Evolutionary conservation across 495 filamentous ascomycete genomes (phyloP), one percentile per base, ranked within the genome.

Genomic region (Astrothelium subdiscretum): DNA sequence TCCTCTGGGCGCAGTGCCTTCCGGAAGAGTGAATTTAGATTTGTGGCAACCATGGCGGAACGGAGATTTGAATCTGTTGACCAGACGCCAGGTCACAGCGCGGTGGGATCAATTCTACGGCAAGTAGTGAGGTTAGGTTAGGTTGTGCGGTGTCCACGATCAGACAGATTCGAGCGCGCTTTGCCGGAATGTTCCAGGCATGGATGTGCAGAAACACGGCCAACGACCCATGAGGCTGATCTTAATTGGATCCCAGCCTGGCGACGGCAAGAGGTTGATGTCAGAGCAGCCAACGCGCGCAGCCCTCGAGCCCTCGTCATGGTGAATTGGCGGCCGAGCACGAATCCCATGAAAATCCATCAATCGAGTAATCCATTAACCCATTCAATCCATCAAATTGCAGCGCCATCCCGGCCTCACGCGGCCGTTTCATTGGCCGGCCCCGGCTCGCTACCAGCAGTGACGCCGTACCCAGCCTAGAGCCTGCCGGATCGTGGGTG

Each of bases 61-160:
- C 48, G 48, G 48, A 54, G 48, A 54, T 54, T 54, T 54, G 48
- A 54, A 54, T 54, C 48, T 54, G 48, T 54, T 54, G 48, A 54
- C 48, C 48, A 54, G 29, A 54, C 48, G 48, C 48, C 48, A 54
- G 48, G 48, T 54, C 48, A 54, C 48, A 54, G 48, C 48, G 20
- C 48, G 48, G 48, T 54, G 48, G 48, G 48, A 54, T 54, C 48
- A 54, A 54, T 54, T 54, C 48, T 54, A 54, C 48, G 48, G 48
- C 48, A 54, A 54, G 48, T 54, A 29, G 48, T 54, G 48, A 54
- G 48, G 48, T 54, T 54, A 54, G 48, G 48, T 54, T 54, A 54
- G 24, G 48, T 54, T 54, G 48, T 54, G 48, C 48, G 48, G 48
- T 54, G 48, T 12, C 48, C 48, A 20, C 48, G 12, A 29, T 54